Conservation (phyloP, 1,139 yeast genomes). For the Candida gigantensis region DNA sequence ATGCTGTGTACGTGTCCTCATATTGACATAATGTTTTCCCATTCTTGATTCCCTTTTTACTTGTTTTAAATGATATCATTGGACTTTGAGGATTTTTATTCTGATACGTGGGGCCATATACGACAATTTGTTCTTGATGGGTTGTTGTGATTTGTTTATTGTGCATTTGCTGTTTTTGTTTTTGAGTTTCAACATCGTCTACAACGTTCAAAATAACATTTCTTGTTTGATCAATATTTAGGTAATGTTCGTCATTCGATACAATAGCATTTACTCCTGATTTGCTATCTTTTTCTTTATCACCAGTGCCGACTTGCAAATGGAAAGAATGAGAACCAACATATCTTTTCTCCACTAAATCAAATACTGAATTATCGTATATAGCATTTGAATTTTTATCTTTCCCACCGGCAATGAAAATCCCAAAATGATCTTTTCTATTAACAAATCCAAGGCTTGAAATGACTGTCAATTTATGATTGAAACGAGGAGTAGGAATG, state of each 20-base stretch:
- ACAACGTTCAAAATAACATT: slow-evolving; percentile 36
- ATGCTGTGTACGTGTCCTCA: slow-evolving; percentile 9
- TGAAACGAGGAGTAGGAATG: slow-evolving; percentile 47
- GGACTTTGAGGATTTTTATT: slow-evolving; percentile 29
- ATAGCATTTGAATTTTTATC: slow-evolving; percentile 43
- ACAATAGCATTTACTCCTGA: slow-evolving; percentile 18
- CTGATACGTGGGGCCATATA: slow-evolving; percentile 34
- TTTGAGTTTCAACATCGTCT: slow-evolving; percentile 26
- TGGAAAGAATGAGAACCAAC: slow-evolving; percentile 34
- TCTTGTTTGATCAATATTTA: slow-evolving; percentile 34
- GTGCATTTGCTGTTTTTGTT: slow-evolving; percentile 3
- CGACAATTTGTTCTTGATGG: slow-evolving; percentile 37
- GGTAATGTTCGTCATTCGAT: slow-evolving; percentile 21
- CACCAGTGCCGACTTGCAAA: slow-evolving; percentile 23
- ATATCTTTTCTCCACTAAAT: slow-evolving; percentile 49
- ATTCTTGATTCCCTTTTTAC: slow-evolving; percentile 33
- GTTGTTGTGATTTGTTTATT: slow-evolving; percentile 5
- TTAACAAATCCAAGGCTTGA: slow-evolving; percentile 43
- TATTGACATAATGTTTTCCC: slow-evolving; percentile 36
- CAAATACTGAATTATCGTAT: slow-evolving; percentile 51
- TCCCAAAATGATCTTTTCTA: slow-evolving; percentile 51
- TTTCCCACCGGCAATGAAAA: slow-evolving; percentile 64
- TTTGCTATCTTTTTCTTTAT: slow-evolving; percentile 11
- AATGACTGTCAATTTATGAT: slow-evolving; percentile 52
- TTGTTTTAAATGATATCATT: slow-evolving; percentile 36